Evolutionary conservation across 176 grass and related monocot species (phyloP).

Genomic region (Carex littledalei): DNA sequence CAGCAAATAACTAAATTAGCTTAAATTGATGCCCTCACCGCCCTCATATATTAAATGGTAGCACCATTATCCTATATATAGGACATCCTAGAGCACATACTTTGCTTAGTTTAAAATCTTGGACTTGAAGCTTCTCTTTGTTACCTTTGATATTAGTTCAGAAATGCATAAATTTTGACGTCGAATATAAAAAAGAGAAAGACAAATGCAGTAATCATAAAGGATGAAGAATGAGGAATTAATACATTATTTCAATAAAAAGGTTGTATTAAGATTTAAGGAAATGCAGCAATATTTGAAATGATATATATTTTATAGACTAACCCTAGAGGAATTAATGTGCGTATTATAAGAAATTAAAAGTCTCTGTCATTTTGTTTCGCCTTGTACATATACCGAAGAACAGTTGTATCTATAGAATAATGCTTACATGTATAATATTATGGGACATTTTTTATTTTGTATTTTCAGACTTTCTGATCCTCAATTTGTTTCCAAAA

Average conservation of each 20-base stretch:
- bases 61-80: neutral
- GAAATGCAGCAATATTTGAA: neutral
- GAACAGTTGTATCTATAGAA: neutral
- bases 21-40: neutral
- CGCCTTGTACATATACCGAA: neutral
- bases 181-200: neutral
- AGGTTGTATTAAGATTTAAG: neutral
- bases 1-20: neutral
- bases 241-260: neutral
- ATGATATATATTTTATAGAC: no score
- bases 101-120: neutral
- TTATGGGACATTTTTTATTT: neutral
- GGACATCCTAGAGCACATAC: neutral
- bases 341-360: neutral
- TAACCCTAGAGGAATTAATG: no score
- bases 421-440: neutral
- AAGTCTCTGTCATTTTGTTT: neutral
- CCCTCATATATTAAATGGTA: neutral
- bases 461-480: neutral
- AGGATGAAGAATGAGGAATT: neutral
- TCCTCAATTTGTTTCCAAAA: neutral
- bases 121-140: neutral
- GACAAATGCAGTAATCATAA: neutral
- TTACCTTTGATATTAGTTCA: neutral
- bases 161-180: neutral